Conservation (phyloP, 2,329 filamentous ascomycete genomes). For the Colletotrichum euphorbiae region DNA sequence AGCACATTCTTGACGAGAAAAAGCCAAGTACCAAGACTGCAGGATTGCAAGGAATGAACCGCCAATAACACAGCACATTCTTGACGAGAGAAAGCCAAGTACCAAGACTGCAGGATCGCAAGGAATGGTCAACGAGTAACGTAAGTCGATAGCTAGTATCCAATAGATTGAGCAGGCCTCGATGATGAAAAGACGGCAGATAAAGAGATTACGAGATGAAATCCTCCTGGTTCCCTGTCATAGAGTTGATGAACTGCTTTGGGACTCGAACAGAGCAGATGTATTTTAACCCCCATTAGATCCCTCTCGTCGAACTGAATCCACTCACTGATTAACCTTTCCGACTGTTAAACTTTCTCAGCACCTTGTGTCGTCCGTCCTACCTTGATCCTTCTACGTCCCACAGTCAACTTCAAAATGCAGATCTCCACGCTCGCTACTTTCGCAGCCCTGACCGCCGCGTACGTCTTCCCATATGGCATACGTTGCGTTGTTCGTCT, state of each 20-base stretch:
- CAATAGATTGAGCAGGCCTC: constrained; percentile 20
- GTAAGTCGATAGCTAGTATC: constrained; percentile 4
- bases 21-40: background rate
- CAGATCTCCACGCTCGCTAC: constrained; percentile 20
- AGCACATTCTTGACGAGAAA: too few relatives aligned
- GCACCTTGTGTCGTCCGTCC: background rate
- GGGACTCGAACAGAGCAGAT: background rate
- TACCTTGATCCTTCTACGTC: background rate
- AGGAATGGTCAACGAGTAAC: constrained; percentile 1
- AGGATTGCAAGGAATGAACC: background rate
- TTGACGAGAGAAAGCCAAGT: too few relatives aligned
- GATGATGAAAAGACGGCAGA: constrained; percentile 1
- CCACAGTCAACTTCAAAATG: constrained; percentile 5
- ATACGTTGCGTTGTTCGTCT: background rate
- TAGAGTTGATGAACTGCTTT: background rate
- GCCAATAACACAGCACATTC: background rate
- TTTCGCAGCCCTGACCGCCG: constrained; percentile 11
- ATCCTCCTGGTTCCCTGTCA: background rate
- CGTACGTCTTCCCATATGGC: constrained; percentile 12
- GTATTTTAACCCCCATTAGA: constrained; percentile 5
- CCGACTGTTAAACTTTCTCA: background rate
- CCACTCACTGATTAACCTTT: constrained; percentile 4
- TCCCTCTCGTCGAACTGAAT: background rate
- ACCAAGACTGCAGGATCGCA: background rate
- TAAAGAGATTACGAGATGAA: background rate